Percentiles rank a stretch among this genome's conserved stretches.
Conservation (phyloP, 2,329 filamentous ascomycete genomes). For the Aspergillus calidoustus region DNA sequence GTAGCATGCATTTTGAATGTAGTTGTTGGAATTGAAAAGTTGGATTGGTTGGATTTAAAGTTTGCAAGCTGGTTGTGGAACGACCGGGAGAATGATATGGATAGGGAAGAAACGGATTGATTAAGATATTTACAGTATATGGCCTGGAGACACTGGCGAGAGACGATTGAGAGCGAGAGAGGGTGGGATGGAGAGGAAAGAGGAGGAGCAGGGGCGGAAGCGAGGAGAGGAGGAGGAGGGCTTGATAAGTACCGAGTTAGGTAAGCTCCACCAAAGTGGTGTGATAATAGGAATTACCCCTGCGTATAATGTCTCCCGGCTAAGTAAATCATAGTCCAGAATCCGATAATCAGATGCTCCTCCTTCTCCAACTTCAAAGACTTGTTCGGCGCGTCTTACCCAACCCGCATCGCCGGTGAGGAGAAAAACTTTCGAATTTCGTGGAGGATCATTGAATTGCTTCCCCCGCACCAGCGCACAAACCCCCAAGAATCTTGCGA, state of each 20-base stretch:
- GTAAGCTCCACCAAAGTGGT: not conserved
- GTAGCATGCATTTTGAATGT: slow-evolving; percentile 48
- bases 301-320: not conserved
- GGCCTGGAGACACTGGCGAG: slow-evolving; percentile 5
- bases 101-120: not conserved
- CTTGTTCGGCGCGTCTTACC: slow-evolving; percentile 17
- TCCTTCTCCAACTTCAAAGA: not conserved
- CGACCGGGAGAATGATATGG: slow-evolving; percentile 2
- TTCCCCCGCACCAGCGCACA: slow-evolving; percentile 8
- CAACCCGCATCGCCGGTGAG: slow-evolving; percentile 32
- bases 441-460: slow-evolving; percentile 3
- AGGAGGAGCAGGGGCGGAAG: slow-evolving; percentile 21
- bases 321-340: slow-evolving; percentile 12
- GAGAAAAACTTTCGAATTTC: slow-evolving; percentile 12
- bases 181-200: slow-evolving; percentile 20
- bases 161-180: slow-evolving; percentile 21
- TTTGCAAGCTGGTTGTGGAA: slow-evolving; percentile 4
- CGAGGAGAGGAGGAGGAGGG: slow-evolving; percentile 16
- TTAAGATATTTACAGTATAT: slow-evolving; percentile 12
- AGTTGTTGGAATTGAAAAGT: slow-evolving; percentile 9
- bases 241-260: slow-evolving; percentile 6
- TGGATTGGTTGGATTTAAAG: not conserved
- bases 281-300: not conserved
- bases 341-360: slow-evolving; percentile 2
- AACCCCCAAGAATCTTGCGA: not conserved